Percentiles rank a stretch among this genome's conserved stretches.
These are phyloP conservation scores for Phytophthora citrophthora DNA, from an alignment of 352 stramenopile species.

Conservation along the genomic window DNA sequence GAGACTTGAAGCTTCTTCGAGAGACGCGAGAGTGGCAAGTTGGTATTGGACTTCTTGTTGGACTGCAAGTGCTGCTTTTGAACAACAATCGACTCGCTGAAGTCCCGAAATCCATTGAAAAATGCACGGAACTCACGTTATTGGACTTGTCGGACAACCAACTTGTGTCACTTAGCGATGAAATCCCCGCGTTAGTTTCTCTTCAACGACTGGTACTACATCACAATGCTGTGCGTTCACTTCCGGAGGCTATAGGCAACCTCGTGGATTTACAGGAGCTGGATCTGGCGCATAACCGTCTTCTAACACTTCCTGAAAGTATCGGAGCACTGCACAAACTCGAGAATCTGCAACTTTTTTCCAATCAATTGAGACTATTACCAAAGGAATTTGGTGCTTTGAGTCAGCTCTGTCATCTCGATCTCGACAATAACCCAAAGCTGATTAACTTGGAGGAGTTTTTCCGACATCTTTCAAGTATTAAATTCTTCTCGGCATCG, in stretches of 20 bases:
- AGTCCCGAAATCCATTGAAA: constrained; percentile 57
- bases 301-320: constrained; percentile 46
- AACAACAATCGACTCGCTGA: constrained; percentile 57
- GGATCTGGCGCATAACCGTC: constrained; percentile 45
- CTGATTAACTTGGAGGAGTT: constrained; percentile 45
- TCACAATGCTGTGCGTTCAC: constrained; percentile 46
- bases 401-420: constrained; percentile 29
- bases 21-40: constrained; percentile 82
- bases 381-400: constrained; percentile 48
- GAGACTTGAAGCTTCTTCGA: constrained; percentile 69
- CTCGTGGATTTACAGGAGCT: constrained; percentile 49
- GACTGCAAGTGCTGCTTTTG: constrained; percentile 52
- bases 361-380: constrained; percentile 56
- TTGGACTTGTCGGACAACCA: constrained; percentile 66
- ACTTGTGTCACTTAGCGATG: constrained; percentile 40
- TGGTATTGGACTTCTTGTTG: constrained; percentile 52
- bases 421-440: constrained; percentile 52
- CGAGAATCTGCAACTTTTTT: constrained; percentile 39
- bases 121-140: constrained; percentile 44
- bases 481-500: constrained; percentile 42
- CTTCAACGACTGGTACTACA: constrained; percentile 46
- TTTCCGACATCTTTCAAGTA: constrained; percentile 38
- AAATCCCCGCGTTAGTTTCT: constrained; percentile 46
- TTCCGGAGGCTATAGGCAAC: constrained; percentile 51
- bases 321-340: constrained; percentile 52